Evolutionary conservation across 1,284 basidiomycete genomes (phyloP), one percentile per base, ranked within the genome.

Genomic region (Boletus holoroseus): DNA sequence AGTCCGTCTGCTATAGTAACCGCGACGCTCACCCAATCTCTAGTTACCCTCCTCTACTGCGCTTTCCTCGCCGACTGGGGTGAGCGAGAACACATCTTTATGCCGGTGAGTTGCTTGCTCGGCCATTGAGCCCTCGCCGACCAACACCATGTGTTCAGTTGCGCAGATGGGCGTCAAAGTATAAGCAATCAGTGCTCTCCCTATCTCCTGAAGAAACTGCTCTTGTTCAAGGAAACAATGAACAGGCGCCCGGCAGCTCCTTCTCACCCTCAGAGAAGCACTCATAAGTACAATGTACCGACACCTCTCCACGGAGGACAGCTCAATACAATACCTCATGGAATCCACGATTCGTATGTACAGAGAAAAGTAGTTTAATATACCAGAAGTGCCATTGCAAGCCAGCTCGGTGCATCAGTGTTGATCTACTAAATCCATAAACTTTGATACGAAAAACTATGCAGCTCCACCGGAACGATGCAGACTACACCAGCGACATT

Each of bases 31-130:
- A 40, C 51, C 3, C 15, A n/a, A 30, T 36, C 22, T 49, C 47
- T 53, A 86, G 84, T 70, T 30, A 68, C 74, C 13, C 59, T 73
- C 16, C 27, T 80, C 3, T 86, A 87, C 55, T 74, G 75, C 7
- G 68, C 82, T n/a, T 81, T 86, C 61, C 68, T 81, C 45, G 76
- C 77, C 44, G 82, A 86, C 62, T 86, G 80, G 64, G 84, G 84
- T 4, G 79, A 83, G 24, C 69, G 72, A 44, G 84, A 86, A 30
- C 84, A 86, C 62, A 80, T 85, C 31, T 86, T 85, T 65, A 76
- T 75, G 66, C 81, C 82, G 16, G 83, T 85, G 56, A 59, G 81
- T 73, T 26, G 48, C 36, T 34, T 30, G 26, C 32, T 27, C 16
- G 26, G 5, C 20, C 43, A 15, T 27, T 22, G 36, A 6, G 11